phyloP scores from a whole-genome alignment of 2,329 filamentous ascomycete genomes.

The Alternaria angustiovoidea region DNA sequence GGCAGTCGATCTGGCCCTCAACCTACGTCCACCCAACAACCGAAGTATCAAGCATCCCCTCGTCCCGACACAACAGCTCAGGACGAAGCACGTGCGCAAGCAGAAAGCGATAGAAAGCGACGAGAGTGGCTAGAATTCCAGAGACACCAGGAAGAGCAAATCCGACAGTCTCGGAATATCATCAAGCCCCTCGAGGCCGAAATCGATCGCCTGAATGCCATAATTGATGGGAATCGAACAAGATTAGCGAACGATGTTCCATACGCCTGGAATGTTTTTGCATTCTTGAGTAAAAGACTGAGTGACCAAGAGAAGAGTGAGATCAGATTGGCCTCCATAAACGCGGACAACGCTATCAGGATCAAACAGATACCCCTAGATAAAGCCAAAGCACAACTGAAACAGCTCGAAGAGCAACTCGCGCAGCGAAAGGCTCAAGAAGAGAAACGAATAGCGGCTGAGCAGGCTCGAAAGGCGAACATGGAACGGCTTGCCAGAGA shows the following conservation, averaged over 20 bases:
- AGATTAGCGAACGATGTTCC: not conserved
- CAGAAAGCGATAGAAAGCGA: constrained; percentile 7
- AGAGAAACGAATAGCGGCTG: not conserved
- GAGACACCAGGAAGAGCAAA: constrained; percentile 3
- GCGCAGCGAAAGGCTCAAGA: not conserved
- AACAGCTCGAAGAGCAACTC: not conserved
- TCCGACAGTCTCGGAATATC: not conserved
- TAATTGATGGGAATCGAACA: not conserved
- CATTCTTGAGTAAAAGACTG: not conserved
- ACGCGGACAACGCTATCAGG: not conserved
- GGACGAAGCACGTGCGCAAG: constrained; percentile 6
- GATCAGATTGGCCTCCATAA: not conserved
- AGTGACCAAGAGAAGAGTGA: constrained; percentile 10
- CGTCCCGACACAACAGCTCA: not conserved
- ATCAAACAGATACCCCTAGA: not conserved
- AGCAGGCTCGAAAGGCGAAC: not conserved
- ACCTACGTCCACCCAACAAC: not conserved
- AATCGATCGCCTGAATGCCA: not conserved
- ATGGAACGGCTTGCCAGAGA: constrained; percentile 1
- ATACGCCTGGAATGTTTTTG: constrained; percentile 5
- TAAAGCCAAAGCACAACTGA: not conserved
- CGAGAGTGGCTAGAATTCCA: constrained; percentile 13
- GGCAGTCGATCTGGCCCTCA: not conserved
- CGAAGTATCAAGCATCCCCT: not conserved
- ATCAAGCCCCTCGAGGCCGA: not conserved